A percentile compares a stretch with the other conserved stretches of the same genome.
phyloP scores from a whole-genome alignment of 2,329 filamentous ascomycete genomes.

The Colletotrichum navitas region DNA sequence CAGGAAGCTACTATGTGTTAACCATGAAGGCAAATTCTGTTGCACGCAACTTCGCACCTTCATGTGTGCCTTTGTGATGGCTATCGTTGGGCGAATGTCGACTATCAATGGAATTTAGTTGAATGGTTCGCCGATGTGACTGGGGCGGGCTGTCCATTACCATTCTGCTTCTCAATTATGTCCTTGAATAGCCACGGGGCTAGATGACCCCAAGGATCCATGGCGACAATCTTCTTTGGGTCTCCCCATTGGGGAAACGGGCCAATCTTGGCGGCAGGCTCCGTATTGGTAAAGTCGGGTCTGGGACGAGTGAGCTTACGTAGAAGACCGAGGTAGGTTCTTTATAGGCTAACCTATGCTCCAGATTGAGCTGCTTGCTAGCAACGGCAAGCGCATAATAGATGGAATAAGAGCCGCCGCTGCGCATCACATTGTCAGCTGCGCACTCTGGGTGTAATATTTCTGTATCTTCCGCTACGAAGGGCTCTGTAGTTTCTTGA shows the following conservation, averaged over 20 bases:
- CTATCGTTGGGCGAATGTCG: slow-evolving; percentile 91
- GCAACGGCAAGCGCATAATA: slow-evolving; percentile 95
- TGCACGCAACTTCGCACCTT: slow-evolving; percentile 60
- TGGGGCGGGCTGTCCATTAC: slow-evolving; percentile 51
- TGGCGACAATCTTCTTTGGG: slow-evolving; percentile 93
- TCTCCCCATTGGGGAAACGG: slow-evolving; percentile 92
- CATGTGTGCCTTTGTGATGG: slow-evolving; percentile 94
- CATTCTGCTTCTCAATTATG: slow-evolving; percentile 79
- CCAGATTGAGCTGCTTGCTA: slow-evolving; percentile 85
- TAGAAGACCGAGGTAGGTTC: not conserved
- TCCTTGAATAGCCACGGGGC: slow-evolving; percentile 87
- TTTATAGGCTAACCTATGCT: slow-evolving; percentile 71
- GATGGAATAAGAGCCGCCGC: slow-evolving; percentile 92
- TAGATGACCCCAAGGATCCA: slow-evolving; percentile 95
- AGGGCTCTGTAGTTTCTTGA: not conserved
- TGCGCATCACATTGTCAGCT: slow-evolving; percentile 39
- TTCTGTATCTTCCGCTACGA: not conserved
- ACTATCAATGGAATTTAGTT: slow-evolving; percentile 57
- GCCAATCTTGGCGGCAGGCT: slow-evolving; percentile 90
- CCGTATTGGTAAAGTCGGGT: slow-evolving; percentile 79
- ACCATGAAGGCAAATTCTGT: not conserved
- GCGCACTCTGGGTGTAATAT: too few relatives aligned
- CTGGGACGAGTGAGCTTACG: slow-evolving; percentile 47
- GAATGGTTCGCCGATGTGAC: not conserved
- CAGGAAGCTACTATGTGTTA: slow-evolving; percentile 73